Evolutionary conservation across 768 basidiomycete species (phyloP), one percentile per base, ranked within the genome.

Genomic region (Stropharia rugosoannulata): DNA sequence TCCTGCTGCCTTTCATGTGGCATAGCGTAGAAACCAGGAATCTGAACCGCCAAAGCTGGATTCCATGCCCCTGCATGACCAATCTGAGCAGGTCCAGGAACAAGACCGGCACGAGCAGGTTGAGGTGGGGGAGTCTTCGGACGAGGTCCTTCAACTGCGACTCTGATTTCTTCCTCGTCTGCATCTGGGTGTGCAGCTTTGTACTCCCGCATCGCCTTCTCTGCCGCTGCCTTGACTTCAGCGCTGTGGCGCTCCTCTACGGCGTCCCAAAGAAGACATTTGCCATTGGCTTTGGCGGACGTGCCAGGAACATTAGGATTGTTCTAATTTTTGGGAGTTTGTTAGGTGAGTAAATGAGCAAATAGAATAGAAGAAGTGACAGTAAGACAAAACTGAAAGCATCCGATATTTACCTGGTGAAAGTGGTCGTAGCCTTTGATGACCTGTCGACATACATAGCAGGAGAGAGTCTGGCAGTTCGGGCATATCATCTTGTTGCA

Each of bases 401-500:
- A 11, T 46, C 3, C 12, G 27, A 9, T 41, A 38, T 25, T 10
- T 22, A 49, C 49, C 49, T 38, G 36, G 16, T 18, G 12, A 13
- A 37, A 49, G 16, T 49, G 48, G 9, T 49, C 48, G 48, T 49
- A 49, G 32, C 48, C 48, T n/a, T 5, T 38, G 25, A 49, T 38
- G 11, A 15, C 35, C 7, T 9, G 12, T n/a, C 48, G 35, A 37
- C 48, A 49, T 6, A 49, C 11, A 6, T 49, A 49, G 19, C 48
- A 49, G 3, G 48, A 49, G 7, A 49, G 18, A 9, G 48, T 37
- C 6, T 25, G 19, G 36, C 35, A 49, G 7, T 36, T 49, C 4
- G 48, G 48, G 12, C 48, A 49, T 3, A 35, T 49, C 48, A 37
- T 49, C 25, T 49, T 49, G 11, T 49, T 49, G 25, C 48, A 49